These are phyloP conservation scores for Penicillium sp. DNA, from an alignment of 2,329 filamentous ascomycete genomes.

Conservation along the genomic window DNA sequence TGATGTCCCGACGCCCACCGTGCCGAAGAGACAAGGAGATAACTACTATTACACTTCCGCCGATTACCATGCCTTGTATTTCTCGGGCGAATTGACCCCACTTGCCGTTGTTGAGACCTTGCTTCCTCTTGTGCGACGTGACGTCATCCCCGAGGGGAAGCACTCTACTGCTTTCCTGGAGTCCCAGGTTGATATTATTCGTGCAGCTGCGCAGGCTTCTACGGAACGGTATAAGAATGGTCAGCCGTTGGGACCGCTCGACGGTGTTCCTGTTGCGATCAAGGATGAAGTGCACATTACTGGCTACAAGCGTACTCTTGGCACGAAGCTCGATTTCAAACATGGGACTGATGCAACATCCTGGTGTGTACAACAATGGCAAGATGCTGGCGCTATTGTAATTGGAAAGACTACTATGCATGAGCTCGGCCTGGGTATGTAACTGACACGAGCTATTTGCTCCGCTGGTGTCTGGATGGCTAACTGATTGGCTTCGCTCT, in stretches of 20 bases:
- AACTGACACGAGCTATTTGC: not conserved
- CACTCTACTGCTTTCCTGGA: constrained; percentile 78
- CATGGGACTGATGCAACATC: constrained; percentile 60
- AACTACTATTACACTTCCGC: constrained; percentile 69
- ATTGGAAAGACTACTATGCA: constrained; percentile 82
- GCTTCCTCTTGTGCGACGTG: constrained; percentile 71
- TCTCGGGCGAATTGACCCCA: constrained; percentile 72
- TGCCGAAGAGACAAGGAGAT: constrained; percentile 43
- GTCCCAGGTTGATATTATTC: constrained; percentile 66
- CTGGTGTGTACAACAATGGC: constrained; percentile 74
- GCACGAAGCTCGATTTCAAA: constrained; percentile 66
- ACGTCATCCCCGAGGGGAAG: constrained; percentile 59
- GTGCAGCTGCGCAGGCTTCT: constrained; percentile 73
- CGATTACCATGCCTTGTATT: constrained; percentile 80
- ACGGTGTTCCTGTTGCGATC: constrained; percentile 81
- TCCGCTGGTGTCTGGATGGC: not conserved
- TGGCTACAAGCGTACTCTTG: constrained; percentile 72
- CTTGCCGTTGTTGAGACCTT: constrained; percentile 73
- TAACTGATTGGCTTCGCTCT: not conserved
- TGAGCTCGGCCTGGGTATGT: constrained; percentile 72
- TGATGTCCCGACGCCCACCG: constrained; percentile 31
- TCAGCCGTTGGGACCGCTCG: constrained; percentile 70
- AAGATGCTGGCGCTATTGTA: constrained; percentile 75
- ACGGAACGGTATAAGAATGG: constrained; percentile 74
- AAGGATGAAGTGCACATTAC: constrained; percentile 80